Conservation (phyloP, 106 monocot species). For the Phalaenopsis equestris region DNA sequence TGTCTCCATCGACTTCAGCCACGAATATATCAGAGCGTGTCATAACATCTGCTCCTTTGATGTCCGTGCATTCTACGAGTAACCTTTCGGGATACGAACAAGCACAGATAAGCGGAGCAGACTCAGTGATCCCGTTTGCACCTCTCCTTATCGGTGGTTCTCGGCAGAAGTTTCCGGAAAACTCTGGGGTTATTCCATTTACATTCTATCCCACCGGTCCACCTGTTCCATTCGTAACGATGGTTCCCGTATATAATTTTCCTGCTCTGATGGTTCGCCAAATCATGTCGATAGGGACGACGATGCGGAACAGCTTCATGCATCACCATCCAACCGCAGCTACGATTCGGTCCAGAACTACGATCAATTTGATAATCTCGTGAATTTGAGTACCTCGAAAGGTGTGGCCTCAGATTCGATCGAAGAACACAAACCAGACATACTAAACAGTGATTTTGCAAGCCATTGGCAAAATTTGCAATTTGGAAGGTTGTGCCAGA, state of each 20-base stretch:
- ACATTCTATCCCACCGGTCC: conserved; percentile 71
- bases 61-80: conserved; percentile 9
- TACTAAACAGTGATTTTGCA: conserved; percentile 65
- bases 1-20: conserved; percentile 18
- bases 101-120: conserved; percentile 12
- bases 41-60: conserved; percentile 11
- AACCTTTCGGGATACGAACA: conserved; percentile 31
- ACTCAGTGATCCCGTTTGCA: conserved; percentile 18
- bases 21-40: conserved; percentile 24
- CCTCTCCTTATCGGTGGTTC: conserved; percentile 35
- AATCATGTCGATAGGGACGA: conserved; percentile 33
- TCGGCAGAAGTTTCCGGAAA: conserved; percentile 31
- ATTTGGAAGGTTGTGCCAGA: conserved; percentile 63
- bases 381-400: conserved; percentile 20
- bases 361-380: conserved; percentile 20
- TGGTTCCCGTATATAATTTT: conserved; percentile 34
- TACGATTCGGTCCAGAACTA: conserved; percentile 22
- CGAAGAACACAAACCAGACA: conserved; percentile 49
- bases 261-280: conserved; percentile 15
- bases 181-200: conserved; percentile 40
- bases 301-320: conserved; percentile 16
- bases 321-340: conserved; percentile 16
- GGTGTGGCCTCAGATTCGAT: conserved; percentile 13
- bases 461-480: conserved; percentile 69
- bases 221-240: conserved; percentile 49